phyloP scores from a whole-genome alignment of 352 stramenopile species.

The Globisporangium polare region DNA sequence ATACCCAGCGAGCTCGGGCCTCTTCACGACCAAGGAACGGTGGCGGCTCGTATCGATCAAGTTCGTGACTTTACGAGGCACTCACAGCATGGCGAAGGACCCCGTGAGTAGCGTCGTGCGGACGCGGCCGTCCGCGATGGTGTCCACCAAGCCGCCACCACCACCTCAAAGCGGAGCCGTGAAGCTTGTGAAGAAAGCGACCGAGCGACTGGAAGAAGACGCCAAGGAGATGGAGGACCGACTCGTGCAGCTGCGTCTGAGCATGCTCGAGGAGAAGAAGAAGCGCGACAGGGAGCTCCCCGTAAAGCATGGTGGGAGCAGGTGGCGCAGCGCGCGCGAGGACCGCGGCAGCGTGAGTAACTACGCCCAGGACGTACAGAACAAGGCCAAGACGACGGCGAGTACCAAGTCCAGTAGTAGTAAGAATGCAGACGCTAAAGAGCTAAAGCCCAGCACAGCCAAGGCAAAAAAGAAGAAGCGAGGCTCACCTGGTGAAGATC shows the following conservation, averaged over 20 bases:
- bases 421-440: not conserved
- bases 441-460: not conserved
- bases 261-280: slow-evolving; percentile 66
- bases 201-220: slow-evolving; percentile 69
- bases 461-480: slow-evolving; percentile 23
- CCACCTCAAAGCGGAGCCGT: not conserved
- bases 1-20: not conserved
- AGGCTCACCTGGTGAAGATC: not conserved
- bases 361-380: slow-evolving; percentile 64
- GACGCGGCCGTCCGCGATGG: not conserved
- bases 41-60: not conserved
- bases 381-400: slow-evolving; percentile 17
- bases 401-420: not conserved
- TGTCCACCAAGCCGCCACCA: slow-evolving; percentile 3
- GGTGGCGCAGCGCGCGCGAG: slow-evolving; percentile 75
- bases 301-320: slow-evolving; percentile 57
- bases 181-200: slow-evolving; percentile 28
- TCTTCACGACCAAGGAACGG: not conserved
- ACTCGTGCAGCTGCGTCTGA: slow-evolving; percentile 46
- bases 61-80: not conserved
- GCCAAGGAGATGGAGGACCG: slow-evolving; percentile 66
- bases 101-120: not conserved
- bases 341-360: slow-evolving; percentile 65
- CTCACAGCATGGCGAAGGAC: slow-evolving; percentile 9
- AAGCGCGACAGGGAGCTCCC: slow-evolving; percentile 48